Base-by-base conservation (phyloP, 2,329 filamentous ascomycete genomes). In the Trichoderma atroviride region DNA sequence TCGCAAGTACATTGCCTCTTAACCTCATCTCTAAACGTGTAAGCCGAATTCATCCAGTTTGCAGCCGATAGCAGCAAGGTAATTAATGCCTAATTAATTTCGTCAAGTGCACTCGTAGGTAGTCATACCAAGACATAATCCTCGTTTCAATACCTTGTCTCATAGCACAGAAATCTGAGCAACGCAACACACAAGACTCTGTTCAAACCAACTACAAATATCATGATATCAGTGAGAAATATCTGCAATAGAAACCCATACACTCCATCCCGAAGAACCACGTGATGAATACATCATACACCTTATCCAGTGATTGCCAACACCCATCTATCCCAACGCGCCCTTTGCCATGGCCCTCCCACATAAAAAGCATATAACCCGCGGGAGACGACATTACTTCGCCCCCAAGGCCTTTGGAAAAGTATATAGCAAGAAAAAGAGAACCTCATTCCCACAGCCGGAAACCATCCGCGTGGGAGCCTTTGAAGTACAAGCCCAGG, bases 401-500 rank as follows among this genome's bases (percentile, higher is more conserved):
- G 50, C 16, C 29, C 47, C 52, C 58, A 47, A 62, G 37, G 57
- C 50, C 29, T 29, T 24, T 53, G 40, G 40, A 68, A 68, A 43
- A 29, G 61, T 69, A 60, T 60, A 63, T 69, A 63, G 29, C 37
- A 69, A 63, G 66, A 69, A 69, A 57, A n/a, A 58, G 52, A 62
- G 47, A 57, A 43, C 47, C 31, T 52, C 37, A 35, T 35, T 55
- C 58, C 50, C 59, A 50, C 66, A 27, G 52, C 31, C 58, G 50
- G 50, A 69, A 27, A 52, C 27, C 27, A 69, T 37, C 50, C 50
- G 35, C 35, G 58, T 22, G 52, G 58, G 59, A 35, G 35, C 35
- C 57, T 55, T 67, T 63, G 61, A 57, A 57, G 40, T 69, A 62
- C 37, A 62, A 43, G 33, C 60, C 72, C 64, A 71, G 73, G 71